Percentiles rank a stretch among this genome's conserved stretches.
Evolutionary conservation across 495 filamentous ascomycete species (phyloP).

Genomic region (Aspergillus homomorphus): DNA sequence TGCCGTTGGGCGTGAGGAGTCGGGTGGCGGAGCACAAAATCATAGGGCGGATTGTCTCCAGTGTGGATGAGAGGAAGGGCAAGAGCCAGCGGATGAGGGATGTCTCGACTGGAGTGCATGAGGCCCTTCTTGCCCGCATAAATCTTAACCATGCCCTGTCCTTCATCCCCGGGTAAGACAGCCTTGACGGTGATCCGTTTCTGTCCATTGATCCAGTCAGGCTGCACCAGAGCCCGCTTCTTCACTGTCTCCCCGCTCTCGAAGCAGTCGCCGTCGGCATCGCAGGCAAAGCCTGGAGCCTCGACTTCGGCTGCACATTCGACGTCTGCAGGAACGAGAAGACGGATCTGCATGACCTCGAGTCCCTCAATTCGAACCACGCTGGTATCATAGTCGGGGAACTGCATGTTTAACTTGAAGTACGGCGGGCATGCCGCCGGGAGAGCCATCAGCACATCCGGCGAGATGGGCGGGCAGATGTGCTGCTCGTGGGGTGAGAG

Average conservation of each 20-base stretch:
- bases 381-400: conserved; percentile 90
- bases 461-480: conserved; percentile 80
- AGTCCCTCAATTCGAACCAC: conserved; percentile 81
- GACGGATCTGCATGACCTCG: conserved; percentile 85
- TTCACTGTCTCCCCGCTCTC: conserved; percentile 84
- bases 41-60: conserved; percentile 88
- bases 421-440: conserved; percentile 82
- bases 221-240: conserved; percentile 85
- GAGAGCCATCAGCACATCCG: conserved; percentile 78
- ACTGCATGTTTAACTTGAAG: conserved; percentile 74
- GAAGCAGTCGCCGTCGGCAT: conserved; percentile 87
- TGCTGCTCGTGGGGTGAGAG: conserved; percentile 84
- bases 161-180: conserved; percentile 84
- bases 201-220: conserved; percentile 80
- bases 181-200: conserved; percentile 94
- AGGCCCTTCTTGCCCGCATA: conserved; percentile 92
- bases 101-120: conserved; percentile 93
- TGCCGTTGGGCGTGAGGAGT: conserved; percentile 95
- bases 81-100: conserved; percentile 86
- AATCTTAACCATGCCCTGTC: conserved; percentile 83
- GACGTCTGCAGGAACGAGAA: conserved; percentile 81
- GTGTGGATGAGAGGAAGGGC: conserved; percentile 87
- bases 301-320: conserved; percentile 95
- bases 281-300: conserved; percentile 70
- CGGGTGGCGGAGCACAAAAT: conserved; percentile 88